Base-by-base conservation (phyloP, 2,329 filamentous ascomycete species). In the Botrytis byssoidea region DNA sequence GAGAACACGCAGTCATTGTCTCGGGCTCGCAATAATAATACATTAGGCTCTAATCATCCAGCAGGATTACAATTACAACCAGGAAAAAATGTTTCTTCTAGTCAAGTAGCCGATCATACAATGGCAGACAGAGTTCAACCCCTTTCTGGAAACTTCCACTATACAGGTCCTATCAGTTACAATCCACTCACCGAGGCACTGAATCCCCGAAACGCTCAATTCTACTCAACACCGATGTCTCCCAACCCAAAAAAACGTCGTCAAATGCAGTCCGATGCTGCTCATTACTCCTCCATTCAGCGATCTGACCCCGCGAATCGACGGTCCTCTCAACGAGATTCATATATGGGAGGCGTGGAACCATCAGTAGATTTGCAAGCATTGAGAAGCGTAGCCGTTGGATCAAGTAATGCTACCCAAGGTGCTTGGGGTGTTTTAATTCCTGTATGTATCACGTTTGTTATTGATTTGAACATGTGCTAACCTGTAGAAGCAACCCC, bases 11-110 rank as follows among this genome's bases (percentile, higher is more conserved):
- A 51, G 8, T 2, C 32, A n/a, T 20, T 35, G 7, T n/a, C 44
- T 37, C 46, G 3, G 8, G 4, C 22, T 51, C n/a, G 29, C 22
- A 68, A 40, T 29, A 14, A 29, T 8, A 68, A 7, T 6, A 29
- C 46, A 20, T 0, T 0, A 5, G 32, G 32, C 25, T 14, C 25
- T 9, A 9, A n/a, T 40, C 9, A 9, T 25, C n/a, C 6, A 0
- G 2, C 25, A 40, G 8, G 14, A 40, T 1, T 16, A 29, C 35
- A 6, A 29, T 22, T 44, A 20, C 16, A 10, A n/a, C 10, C 40
- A 32, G 44, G n/a, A 5, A 32, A 67, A 22, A 3, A 32, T 18
- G 1, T 9, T 20, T 40, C 1, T 32, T n/a, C 32, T 29, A 1
- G 35, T 25, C 64, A 40, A 35, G 6, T 29, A 40, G 29, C 44